phyloP scores from a whole-genome alignment of 1,139 yeast species.

The Pneumocystis carinii region DNA sequence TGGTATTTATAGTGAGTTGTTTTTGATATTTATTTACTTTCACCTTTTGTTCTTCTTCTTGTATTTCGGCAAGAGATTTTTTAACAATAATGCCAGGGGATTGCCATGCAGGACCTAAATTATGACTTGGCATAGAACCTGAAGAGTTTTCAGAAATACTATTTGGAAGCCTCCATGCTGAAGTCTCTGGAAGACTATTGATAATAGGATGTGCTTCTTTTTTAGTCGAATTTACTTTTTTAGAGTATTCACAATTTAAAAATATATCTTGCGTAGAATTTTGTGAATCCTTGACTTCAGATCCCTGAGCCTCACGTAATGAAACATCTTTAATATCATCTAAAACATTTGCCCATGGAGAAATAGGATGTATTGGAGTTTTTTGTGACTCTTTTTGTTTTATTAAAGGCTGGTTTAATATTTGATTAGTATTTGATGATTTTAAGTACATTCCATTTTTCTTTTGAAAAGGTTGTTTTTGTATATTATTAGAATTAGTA shows the following conservation, averaged over 20 bases:
- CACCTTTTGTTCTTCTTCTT: conserved; percentile 29
- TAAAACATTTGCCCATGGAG: conserved; percentile 21
- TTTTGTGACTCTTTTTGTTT: conserved; percentile 13
- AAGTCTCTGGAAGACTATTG: not conserved
- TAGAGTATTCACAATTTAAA: not conserved
- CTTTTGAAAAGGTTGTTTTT: not conserved
- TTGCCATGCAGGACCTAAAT: not conserved
- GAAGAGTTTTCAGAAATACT: not conserved
- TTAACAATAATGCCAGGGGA: conserved; percentile 16
- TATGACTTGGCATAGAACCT: not conserved
- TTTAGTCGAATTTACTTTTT: not conserved
- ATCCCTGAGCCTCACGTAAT: conserved; percentile 52
- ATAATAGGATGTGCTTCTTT: not conserved
- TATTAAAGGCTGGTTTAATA: conserved; percentile 1
- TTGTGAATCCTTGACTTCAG: conserved; percentile 37
- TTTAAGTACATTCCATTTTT: not conserved
- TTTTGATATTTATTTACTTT: conserved; percentile 13
- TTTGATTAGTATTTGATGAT: not conserved
- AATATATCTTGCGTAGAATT: conserved; percentile 16
- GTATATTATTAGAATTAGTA: not conserved
- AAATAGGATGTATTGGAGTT: conserved; percentile 28
- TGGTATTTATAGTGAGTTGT: conserved; percentile 18
- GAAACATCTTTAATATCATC: conserved; percentile 33
- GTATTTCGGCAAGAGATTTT: conserved; percentile 35
- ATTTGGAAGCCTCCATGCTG: not conserved